A percentile compares a stretch with the other conserved stretches of the same genome.
These are phyloP conservation scores for Eurotiales sp. DNA, from an alignment of 2,329 filamentous ascomycete species.

Conservation along the genomic window DNA sequence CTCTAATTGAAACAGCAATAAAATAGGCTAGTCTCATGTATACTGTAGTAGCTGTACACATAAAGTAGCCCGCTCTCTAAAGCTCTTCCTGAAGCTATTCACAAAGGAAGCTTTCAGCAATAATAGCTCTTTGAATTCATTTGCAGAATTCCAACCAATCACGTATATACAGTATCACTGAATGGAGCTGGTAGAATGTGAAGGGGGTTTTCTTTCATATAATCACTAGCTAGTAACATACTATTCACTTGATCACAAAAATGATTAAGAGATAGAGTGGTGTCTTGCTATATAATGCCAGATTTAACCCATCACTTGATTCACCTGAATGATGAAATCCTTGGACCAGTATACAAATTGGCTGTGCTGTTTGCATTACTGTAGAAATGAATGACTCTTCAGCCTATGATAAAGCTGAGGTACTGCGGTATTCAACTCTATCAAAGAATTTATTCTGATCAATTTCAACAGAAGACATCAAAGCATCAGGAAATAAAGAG, in stretches of 20 bases:
- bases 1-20: background rate
- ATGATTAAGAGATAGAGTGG: no score
- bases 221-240: background rate
- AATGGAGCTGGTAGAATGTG: background rate
- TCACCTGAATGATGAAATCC: no score
- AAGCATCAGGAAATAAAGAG: slow-evolving; percentile 11
- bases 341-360: background rate
- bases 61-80: background rate
- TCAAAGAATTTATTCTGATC: slow-evolving; percentile 5
- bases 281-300: background rate
- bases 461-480: slow-evolving; percentile 5
- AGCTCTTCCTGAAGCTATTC: background rate
- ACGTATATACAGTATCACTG: background rate
- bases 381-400: background rate
- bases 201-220: background rate
- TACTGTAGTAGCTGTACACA: background rate
- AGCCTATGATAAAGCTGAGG: background rate
- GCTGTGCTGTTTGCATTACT: background rate
- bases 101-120: slow-evolving; percentile 1
- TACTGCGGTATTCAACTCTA: background rate
- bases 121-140: background rate
- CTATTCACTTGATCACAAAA: no score
- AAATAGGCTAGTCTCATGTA: background rate
- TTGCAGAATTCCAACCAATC: background rate
- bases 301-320: background rate